These are phyloP conservation scores for Xylariaceae sp. DNA, from an alignment of 2,329 filamentous ascomycete genomes.

Conservation along the genomic window DNA sequence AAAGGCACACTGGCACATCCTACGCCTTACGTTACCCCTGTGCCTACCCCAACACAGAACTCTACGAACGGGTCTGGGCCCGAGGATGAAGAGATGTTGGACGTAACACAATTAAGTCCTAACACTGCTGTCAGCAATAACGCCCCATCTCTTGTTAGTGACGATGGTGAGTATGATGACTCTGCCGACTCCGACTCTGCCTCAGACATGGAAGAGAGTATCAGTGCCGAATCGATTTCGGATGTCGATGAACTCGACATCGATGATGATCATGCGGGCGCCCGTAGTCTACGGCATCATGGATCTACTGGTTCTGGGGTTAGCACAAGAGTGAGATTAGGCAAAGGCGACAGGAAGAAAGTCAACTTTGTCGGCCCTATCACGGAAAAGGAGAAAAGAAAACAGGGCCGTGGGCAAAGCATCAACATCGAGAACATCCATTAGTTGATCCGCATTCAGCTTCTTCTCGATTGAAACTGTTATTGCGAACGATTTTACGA, in stretches of 20 bases:
- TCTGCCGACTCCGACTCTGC: slow-evolving; percentile 58
- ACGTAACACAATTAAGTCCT: slow-evolving; percentile 59
- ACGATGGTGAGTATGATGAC: slow-evolving; percentile 74
- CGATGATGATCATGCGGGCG: slow-evolving; percentile 50
- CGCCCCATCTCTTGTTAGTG: slow-evolving; percentile 73
- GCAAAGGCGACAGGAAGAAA: slow-evolving; percentile 53
- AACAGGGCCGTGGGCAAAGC: slow-evolving; percentile 30
- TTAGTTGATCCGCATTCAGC: neutral
- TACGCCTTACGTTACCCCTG: slow-evolving; percentile 39
- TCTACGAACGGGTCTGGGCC: slow-evolving; percentile 23
- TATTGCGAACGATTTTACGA: slow-evolving; percentile 17
- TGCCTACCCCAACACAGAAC: slow-evolving; percentile 35
- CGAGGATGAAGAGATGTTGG: slow-evolving; percentile 50
- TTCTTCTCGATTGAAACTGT: neutral
- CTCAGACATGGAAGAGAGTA: slow-evolving; percentile 53
- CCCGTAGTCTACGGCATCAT: slow-evolving; percentile 43
- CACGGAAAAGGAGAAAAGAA: slow-evolving; percentile 39
- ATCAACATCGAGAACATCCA: slow-evolving; percentile 15
- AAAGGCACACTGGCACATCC: slow-evolving; percentile 46
- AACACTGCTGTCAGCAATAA: slow-evolving; percentile 69
- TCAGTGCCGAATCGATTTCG: slow-evolving; percentile 56
- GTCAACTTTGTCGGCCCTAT: slow-evolving; percentile 53
- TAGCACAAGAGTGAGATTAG: slow-evolving; percentile 43
- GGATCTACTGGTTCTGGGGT: slow-evolving; percentile 35
- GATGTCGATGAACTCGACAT: slow-evolving; percentile 60